Conservation (phyloP, 1,139 yeast species). For the Hemisphaericaspora subhashii region DNA sequence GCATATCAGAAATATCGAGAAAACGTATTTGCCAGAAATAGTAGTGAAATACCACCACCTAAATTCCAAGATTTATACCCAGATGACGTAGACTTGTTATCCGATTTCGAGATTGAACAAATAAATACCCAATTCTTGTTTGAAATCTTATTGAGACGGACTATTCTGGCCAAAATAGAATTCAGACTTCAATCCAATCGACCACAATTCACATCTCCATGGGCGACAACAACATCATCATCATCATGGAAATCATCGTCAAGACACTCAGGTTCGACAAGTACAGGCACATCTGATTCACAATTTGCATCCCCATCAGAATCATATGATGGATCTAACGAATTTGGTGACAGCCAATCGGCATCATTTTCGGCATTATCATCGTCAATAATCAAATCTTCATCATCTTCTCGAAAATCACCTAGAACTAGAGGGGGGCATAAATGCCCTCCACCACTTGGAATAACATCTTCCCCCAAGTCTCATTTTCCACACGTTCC, state of each 20-base stretch:
- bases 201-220: not conserved
- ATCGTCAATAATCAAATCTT: too few relatives aligned
- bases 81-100: slow-evolving; percentile 25
- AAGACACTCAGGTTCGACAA: not conserved
- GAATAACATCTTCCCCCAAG: too few relatives aligned
- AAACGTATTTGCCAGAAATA: slow-evolving; percentile 24
- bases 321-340: not conserved
- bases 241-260: slow-evolving; percentile 6
- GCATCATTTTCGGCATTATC: too few relatives aligned
- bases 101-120: slow-evolving; percentile 26
- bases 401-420: too few relatives aligned
- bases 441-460: too few relatives aligned
- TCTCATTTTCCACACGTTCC: too few relatives aligned
- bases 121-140: slow-evolving; percentile 34
- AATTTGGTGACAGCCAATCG: not conserved
- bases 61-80: slow-evolving; percentile 33
- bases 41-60: slow-evolving; percentile 26
- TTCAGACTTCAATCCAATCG: slow-evolving; percentile 26
- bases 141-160: slow-evolving; percentile 41
- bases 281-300: not conserved
- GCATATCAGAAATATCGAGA: slow-evolving; percentile 28
- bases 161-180: slow-evolving; percentile 45
- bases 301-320: not conserved
- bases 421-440: too few relatives aligned
- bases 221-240: slow-evolving; percentile 2